Evolutionary conservation across 1,284 basidiomycete genomes (phyloP).

Genomic region (Cryptococcus sp.): DNA sequence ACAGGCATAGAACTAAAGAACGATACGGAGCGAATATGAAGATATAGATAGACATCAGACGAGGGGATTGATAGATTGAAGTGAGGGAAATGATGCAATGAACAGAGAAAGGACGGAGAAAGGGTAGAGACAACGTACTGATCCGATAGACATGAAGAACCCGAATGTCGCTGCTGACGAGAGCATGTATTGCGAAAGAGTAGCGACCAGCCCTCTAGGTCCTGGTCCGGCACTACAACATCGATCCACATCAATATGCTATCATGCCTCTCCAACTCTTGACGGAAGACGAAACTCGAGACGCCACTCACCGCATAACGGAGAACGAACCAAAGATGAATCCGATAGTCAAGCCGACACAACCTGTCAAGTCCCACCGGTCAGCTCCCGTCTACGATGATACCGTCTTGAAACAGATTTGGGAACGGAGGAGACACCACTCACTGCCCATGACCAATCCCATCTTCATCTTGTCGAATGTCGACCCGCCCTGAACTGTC

Average conservation of each 20-base stretch:
- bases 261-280: conserved; percentile 57
- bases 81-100: too few relatives aligned
- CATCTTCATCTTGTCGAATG: conserved; percentile 66
- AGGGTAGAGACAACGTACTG: conserved; percentile 33
- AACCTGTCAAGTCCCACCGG: conserved; percentile 55
- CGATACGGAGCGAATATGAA: neutral
- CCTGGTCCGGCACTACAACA: conserved; percentile 65
- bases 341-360: conserved; percentile 91
- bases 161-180: conserved; percentile 54
- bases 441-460: conserved; percentile 79
- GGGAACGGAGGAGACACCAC: too few relatives aligned
- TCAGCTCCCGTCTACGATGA: too few relatives aligned
- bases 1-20: neutral
- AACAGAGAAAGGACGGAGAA: neutral
- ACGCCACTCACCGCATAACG: conserved; percentile 69
- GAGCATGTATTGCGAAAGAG: conserved; percentile 92
- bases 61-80: too few relatives aligned
- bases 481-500: conserved; percentile 43
- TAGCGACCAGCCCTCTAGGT: conserved; percentile 79
- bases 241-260: neutral
- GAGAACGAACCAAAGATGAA: conserved; percentile 92
- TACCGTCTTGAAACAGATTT: too few relatives aligned
- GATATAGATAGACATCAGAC: neutral
- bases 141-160: conserved; percentile 55
- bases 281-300: neutral